phyloP scores from a whole-genome alignment of 1,284 basidiomycete genomes.

The Moesziomyces antarcticus region DNA sequence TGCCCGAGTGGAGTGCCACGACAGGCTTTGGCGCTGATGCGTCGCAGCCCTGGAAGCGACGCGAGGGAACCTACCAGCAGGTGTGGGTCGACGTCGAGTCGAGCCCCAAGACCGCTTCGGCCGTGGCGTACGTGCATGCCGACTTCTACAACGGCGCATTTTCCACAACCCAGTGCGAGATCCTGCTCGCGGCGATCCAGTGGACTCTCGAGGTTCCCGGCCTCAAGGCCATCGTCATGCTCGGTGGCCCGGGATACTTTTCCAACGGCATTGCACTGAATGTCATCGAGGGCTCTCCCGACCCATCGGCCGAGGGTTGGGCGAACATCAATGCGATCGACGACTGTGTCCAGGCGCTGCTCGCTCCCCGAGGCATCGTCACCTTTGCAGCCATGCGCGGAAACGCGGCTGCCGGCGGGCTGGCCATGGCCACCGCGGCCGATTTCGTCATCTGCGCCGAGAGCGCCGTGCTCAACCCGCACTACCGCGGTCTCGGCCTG shows the following conservation, averaged over 20 bases:
- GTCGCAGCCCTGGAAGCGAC: conserved; percentile 26
- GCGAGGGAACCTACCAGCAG: conserved; percentile 69
- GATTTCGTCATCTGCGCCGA: conserved; percentile 69
- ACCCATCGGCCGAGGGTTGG: conserved; percentile 70
- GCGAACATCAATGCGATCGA: conserved; percentile 70
- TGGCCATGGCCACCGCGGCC: conserved; percentile 70
- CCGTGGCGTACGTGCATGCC: conserved; percentile 69
- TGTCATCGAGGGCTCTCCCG: conserved; percentile 69
- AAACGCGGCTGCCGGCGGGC: conserved; percentile 71
- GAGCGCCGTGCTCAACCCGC: conserved; percentile 70
- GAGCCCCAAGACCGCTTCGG: conserved; percentile 17
- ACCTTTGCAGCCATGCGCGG: conserved; percentile 70
- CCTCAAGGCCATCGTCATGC: conserved; percentile 68
- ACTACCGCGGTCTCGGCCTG: conserved; percentile 70
- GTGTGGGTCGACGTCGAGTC: conserved; percentile 69
- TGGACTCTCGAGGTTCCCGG: conserved; percentile 67
- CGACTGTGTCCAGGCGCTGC: conserved; percentile 63
- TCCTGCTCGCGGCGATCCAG: conserved; percentile 67
- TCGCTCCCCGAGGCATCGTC: conserved; percentile 67
- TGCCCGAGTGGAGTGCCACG: conserved; percentile 67
- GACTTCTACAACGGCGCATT: conserved; percentile 71
- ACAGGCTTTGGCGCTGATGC: conserved; percentile 25
- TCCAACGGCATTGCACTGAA: conserved; percentile 71
- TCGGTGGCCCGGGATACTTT: conserved; percentile 69
- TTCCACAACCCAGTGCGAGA: conserved; percentile 69